Percentiles rank a stretch among this genome's conserved stretches.
These are phyloP conservation scores for Pistacia atlantica DNA, from an alignment of 345 rosid genomes.

Conservation along the genomic window DNA sequence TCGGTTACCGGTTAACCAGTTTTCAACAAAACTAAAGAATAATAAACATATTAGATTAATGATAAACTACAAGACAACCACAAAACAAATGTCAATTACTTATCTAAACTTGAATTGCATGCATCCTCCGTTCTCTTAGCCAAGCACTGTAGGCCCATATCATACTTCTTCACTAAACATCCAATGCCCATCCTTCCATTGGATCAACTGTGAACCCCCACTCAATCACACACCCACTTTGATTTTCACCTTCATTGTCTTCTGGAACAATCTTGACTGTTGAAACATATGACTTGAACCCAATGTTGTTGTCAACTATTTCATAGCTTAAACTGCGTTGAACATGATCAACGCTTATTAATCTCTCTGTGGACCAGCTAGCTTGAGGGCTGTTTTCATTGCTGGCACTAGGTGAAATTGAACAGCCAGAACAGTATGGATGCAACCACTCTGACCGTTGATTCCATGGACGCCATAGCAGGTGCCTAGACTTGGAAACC, in stretches of 20 bases:
- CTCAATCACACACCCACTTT: slow-evolving; percentile 54
- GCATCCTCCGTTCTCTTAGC: slow-evolving; percentile 41
- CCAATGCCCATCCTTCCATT: slow-evolving; percentile 46
- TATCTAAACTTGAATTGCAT: neutral
- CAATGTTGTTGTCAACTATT: slow-evolving; percentile 60
- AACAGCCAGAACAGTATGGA: slow-evolving; percentile 48
- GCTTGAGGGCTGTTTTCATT: neutral
- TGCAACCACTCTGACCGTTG: slow-evolving; percentile 64
- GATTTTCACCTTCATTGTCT: slow-evolving; percentile 16
- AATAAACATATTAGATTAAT: neutral
- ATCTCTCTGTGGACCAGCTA: slow-evolving; percentile 59
- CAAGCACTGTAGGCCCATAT: slow-evolving; percentile 33
- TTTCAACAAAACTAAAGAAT: neutral
- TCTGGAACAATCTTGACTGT: slow-evolving; percentile 42
- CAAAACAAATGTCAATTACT: neutral
- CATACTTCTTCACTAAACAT: slow-evolving; percentile 42
- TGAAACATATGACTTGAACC: slow-evolving; percentile 55
- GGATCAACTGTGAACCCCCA: slow-evolving; percentile 65
- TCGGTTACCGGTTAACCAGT: too few relatives aligned
- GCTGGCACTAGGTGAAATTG: slow-evolving; percentile 27
- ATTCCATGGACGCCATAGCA: slow-evolving; percentile 53
- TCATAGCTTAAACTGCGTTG: slow-evolving; percentile 41
- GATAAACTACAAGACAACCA: neutral
- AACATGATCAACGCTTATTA: slow-evolving; percentile 42
- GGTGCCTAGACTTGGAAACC: slow-evolving; percentile 35